These are phyloP conservation scores for Desmodesmus armatus DNA, from an alignment of 139 green algal genomes.

Conservation along the genomic window DNA sequence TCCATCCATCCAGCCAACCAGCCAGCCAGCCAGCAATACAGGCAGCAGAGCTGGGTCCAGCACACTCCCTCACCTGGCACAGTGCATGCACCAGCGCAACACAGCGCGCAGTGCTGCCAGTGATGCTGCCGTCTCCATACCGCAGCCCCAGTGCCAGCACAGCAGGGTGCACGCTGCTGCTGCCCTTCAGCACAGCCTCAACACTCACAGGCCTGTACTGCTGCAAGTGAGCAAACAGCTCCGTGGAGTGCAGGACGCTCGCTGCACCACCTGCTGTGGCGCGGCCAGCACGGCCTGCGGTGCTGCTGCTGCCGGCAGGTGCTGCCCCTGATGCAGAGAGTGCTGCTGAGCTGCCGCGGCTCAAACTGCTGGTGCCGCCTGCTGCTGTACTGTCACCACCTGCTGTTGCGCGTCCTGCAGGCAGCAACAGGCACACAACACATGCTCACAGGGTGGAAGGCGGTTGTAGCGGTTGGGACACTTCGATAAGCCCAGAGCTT, in stretches of 20 bases:
- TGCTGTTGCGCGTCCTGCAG: too few species aligned
- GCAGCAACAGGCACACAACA: too few species aligned
- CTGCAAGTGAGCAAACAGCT: slow-evolving; percentile 91
- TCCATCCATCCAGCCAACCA: too few species aligned
- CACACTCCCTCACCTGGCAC: slow-evolving; percentile 54
- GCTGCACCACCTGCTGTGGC: not conserved
- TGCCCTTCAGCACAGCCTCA: slow-evolving; percentile 49
- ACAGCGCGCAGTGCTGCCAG: slow-evolving; percentile 84
- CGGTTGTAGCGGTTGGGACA: too few species aligned
- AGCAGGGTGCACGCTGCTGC: slow-evolving; percentile 69
- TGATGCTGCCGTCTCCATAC: slow-evolving; percentile 83
- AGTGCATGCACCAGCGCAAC: slow-evolving; percentile 91
- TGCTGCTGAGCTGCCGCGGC: not conserved
- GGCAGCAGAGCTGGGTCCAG: too few species aligned
- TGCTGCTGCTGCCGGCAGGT: not conserved
- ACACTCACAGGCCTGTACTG: slow-evolving; percentile 66
- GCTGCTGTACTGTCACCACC: not conserved
- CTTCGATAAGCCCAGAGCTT: too few species aligned
- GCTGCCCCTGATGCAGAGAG: not conserved
- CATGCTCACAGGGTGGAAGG: too few species aligned
- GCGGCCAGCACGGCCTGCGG: not conserved
- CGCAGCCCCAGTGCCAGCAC: slow-evolving; percentile 86
- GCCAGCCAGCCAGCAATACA: too few species aligned
- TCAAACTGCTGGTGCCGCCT: not conserved
- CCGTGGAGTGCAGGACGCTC: slow-evolving; percentile 52